These are phyloP conservation scores for Sporothrix brunneoviolacea DNA, from an alignment of 2,329 filamentous ascomycete genomes.

Conservation along the genomic window DNA sequence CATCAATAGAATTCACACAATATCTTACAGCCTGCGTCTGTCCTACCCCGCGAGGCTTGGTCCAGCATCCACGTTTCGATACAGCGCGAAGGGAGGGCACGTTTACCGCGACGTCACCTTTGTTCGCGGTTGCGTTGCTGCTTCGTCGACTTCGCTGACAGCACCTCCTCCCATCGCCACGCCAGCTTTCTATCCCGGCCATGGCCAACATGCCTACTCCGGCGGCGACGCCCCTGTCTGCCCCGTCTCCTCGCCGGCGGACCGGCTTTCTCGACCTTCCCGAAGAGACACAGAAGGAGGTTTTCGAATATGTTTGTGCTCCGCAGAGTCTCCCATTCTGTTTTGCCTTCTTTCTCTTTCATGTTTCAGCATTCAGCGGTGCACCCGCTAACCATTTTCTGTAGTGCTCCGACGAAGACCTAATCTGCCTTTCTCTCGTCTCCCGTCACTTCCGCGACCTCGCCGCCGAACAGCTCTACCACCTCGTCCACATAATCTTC, in stretches of 20 bases:
- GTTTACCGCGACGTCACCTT: no score
- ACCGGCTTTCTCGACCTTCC: slow-evolving; percentile 38
- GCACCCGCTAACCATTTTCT: background rate
- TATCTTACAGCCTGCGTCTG: no score
- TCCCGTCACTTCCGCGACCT: slow-evolving; percentile 52
- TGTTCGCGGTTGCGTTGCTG: no score
- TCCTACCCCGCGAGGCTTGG: no score
- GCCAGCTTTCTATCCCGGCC: background rate
- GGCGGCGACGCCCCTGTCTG: background rate
- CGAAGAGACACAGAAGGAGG: slow-evolving; percentile 42
- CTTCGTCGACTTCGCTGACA: no score
- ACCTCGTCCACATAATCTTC: slow-evolving; percentile 54
- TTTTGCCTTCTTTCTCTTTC: background rate
- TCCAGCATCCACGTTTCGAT: no score
- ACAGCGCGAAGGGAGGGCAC: no score
- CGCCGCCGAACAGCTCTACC: slow-evolving; percentile 52
- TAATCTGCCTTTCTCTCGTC: slow-evolving; percentile 52
- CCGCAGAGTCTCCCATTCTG: background rate
- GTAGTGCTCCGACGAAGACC: slow-evolving; percentile 40
- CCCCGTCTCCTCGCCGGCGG: background rate
- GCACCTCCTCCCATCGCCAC: background rate
- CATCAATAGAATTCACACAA: no score
- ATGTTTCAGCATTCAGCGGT: no score
- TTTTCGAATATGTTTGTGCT: slow-evolving; percentile 38
- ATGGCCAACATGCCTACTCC: background rate